Base-by-base conservation (phyloP, 257 asterid species). In the Verbascum thapsus region DNA sequence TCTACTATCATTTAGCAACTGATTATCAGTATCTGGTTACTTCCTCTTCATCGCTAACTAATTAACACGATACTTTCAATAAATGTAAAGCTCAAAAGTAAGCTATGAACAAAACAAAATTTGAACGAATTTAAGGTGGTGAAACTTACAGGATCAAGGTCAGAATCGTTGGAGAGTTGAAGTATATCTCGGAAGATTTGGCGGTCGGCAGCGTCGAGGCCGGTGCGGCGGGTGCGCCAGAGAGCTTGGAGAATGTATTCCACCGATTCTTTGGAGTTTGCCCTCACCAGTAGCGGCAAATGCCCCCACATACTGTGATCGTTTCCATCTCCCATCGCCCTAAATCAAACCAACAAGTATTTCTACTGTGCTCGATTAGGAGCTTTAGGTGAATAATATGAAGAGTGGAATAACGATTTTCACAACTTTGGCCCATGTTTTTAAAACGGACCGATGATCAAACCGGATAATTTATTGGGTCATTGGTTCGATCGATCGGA, bases 161-260 rank as follows among this genome's bases (percentile, higher is more conserved):
- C 88, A 19, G 87, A 69, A 61, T 87, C 90, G 59, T 55, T 65
- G 19, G 79, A 61, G 55, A 87, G 90, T 20, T 83, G 90, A 71
- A 87, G 95, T 53, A 85, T 82, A n/a, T 82, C 84, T 18, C 85
- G 67, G 72, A 85, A 73, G 20, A 87, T 81, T 64, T 79, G 71
- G 18, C 90, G 88, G 76, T 87, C 95, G 60, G 90, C 87, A 61
- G 85, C 78, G 50, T 87, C 94, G 40, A 85, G 87, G 49, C 95
- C 90, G 15, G 95, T 82, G 76, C 81, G 83, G 66, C 95, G 90
- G 67, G 95, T 87, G 26, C 95, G 82, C 95, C 94, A 87, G 52
- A 87, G 88, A 30, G 85, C 90, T 71, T 87, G 90, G 59, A 85
- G 90, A 43, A 87, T 82, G 73, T 87, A 87, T 37, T 87, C 95